These are phyloP conservation scores for Zygosaccharomyces bisporus DNA, from an alignment of 805 yeast genomes.

Conservation along the genomic window DNA sequence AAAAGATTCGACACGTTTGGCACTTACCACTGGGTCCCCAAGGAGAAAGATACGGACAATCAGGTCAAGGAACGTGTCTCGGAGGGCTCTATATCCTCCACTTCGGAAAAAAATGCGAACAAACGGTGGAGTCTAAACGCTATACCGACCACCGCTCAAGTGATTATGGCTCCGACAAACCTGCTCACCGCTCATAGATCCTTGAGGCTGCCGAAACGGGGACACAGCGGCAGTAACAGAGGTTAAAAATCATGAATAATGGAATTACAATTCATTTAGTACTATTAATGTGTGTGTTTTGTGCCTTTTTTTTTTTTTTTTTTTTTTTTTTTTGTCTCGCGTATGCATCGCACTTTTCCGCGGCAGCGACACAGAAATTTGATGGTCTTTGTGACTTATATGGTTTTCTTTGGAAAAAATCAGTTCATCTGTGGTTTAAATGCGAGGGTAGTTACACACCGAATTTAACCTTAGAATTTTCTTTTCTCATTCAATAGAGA, in stretches of 20 bases:
- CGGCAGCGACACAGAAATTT: background rate
- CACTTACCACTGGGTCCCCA: constrained; percentile 3
- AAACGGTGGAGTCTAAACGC: constrained; percentile 19
- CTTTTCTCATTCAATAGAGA: background rate
- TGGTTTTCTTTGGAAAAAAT: too few species aligned
- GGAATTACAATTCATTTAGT: background rate
- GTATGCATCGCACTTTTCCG: background rate
- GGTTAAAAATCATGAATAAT: background rate
- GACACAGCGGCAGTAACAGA: constrained; percentile 5
- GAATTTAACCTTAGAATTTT: too few species aligned
- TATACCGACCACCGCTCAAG: constrained; percentile 17
- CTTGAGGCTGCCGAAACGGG: constrained; percentile 15
- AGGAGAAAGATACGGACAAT: background rate
- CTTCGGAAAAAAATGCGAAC: constrained; percentile 8
- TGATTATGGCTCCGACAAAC: constrained; percentile 19
- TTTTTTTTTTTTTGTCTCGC: background rate
- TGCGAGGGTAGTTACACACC: too few species aligned
- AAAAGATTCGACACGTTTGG: constrained; percentile 36
- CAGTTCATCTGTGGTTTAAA: too few species aligned
- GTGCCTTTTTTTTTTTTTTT: constrained; percentile 3
- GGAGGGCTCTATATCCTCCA: background rate
- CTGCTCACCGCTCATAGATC: constrained; percentile 17
- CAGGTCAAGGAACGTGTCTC: background rate
- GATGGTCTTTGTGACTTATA: background rate
- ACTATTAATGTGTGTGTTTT: background rate